Evolutionary conservation across 768 basidiomycete species (phyloP), one percentile per base, ranked within the genome.

Genomic region (Pleurotus cornucopiae): DNA sequence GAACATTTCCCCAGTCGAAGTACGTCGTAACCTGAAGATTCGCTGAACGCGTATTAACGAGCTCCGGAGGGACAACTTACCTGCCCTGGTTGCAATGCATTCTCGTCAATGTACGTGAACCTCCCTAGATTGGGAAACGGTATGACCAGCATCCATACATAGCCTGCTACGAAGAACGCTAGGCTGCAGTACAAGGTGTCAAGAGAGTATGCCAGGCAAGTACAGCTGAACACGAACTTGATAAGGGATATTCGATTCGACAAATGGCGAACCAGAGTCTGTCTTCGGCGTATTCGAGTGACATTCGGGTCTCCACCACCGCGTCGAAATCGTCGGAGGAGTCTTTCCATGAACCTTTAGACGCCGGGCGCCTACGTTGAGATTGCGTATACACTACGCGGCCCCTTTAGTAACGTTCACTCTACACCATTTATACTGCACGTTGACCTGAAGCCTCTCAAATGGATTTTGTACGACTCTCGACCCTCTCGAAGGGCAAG

Each of bases 1-100:
- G 87, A 5, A 98, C 97, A 48, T 98, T 88, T 48, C 74, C 82
- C 97, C 96, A 98, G 62, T 82, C 81, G 86, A 90, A 98, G 66
- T 94, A 85, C 9, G 91, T 93, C 55, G 85, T 91, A 18, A 97
- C 95, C 94, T 98, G 7, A 13, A 5, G 0, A 12, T 16, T 34
- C 14, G 18, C 13, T 54, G 43, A 26, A 14, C n/a, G 53, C 37
- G 18, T 44, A 14, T 5, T 26, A 3, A 21, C 41, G 34, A 55
- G 54, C 21, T 13, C 45, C 37, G 47, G 14, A 47, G 13, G 23
- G 16, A 21, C 7, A 21, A n/a, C 63, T 48, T 62, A 95, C 95
- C 76, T 96, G 94, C 4, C 82, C 87, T 7, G 97, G 95, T 64
- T 95, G 92, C 16, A 99, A 71, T 1, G 97, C 96, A 68, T 98